Evolutionary conservation across 768 basidiomycete species (phyloP).

Genomic region (Mycena belliarum): DNA sequence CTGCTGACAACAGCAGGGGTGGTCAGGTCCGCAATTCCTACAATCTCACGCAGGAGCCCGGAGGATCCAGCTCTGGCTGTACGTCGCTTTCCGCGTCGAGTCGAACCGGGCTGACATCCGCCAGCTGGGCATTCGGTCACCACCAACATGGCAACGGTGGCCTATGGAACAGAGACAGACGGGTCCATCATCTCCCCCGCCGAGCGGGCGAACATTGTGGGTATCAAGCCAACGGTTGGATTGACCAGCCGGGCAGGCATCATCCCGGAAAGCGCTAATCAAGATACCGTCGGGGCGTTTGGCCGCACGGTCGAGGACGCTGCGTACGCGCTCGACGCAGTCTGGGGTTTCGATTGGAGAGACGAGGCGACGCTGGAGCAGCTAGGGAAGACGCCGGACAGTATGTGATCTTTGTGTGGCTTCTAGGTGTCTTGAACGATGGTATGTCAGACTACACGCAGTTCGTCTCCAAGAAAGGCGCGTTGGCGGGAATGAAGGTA

Average conservation of each 20-base stretch:
- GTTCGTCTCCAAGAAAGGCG: slow-evolving; percentile 22
- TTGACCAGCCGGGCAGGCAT: slow-evolving; percentile 44
- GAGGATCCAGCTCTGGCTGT: slow-evolving; percentile 43
- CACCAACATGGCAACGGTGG: slow-evolving; percentile 29
- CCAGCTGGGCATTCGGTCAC: slow-evolving; percentile 33
- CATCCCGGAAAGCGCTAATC: slow-evolving; percentile 38
- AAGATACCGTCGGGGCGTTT: slow-evolving; percentile 43
- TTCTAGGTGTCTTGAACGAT: neutral
- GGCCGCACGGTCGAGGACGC: slow-evolving; percentile 37
- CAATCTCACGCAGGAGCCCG: slow-evolving; percentile 37
- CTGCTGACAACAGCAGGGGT: slow-evolving; percentile 34
- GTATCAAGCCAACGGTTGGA: slow-evolving; percentile 45
- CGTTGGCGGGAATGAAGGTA: slow-evolving; percentile 24
- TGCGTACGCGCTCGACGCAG: slow-evolving; percentile 37
- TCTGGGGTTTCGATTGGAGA: slow-evolving; percentile 35
- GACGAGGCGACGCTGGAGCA: slow-evolving; percentile 40
- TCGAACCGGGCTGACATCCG: slow-evolving; percentile 16
- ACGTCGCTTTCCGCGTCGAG: neutral
- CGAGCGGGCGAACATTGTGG: slow-evolving; percentile 40
- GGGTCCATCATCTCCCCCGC: slow-evolving; percentile 40
- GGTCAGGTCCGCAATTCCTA: slow-evolving; percentile 41
- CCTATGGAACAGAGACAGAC: slow-evolving; percentile 31
- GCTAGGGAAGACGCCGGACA: slow-evolving; percentile 27
- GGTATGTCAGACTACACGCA: slow-evolving; percentile 22
- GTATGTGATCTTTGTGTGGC: neutral